phyloP scores from a whole-genome alignment of 306 rosid genomes.

The Lotus japonicus region DNA sequence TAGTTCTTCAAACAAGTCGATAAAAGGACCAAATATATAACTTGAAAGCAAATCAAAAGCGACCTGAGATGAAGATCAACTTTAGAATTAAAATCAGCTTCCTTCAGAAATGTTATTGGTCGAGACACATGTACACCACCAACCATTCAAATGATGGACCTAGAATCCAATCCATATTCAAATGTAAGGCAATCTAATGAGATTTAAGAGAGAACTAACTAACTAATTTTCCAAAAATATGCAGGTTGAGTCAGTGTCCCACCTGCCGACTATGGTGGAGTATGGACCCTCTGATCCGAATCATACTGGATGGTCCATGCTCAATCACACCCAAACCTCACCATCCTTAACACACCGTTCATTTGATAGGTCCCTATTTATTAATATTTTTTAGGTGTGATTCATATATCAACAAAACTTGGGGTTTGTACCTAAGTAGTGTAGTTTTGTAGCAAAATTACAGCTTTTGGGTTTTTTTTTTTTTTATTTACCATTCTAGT shows the following conservation, averaged over 20 bases:
- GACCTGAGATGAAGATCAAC: not conserved
- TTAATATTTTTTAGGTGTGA: too few species aligned
- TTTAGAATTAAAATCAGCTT: not conserved
- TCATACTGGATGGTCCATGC: not conserved
- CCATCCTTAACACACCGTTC: too few species aligned
- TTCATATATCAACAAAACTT: too few species aligned
- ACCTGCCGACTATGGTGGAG: not conserved
- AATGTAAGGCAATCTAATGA: not conserved
- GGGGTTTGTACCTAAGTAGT: too few species aligned
- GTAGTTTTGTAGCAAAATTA: too few species aligned
- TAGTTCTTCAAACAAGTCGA: not conserved
- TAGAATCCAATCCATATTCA: not conserved
- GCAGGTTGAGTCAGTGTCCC: not conserved
- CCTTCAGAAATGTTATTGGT: too few species aligned
- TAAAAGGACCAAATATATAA: not conserved
- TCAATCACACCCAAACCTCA: too few species aligned
- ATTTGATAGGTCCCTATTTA: too few species aligned
- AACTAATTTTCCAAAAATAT: not conserved
- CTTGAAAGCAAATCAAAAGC: not conserved
- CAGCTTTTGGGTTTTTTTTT: too few species aligned
- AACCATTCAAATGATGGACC: not conserved
- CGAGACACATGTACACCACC: not conserved
- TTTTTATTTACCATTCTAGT: too few species aligned
- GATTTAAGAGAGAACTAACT: not conserved
- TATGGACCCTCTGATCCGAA: constrained; percentile 10